These are phyloP conservation scores for Stropharia rugosoannulata DNA, from an alignment of 768 basidiomycete genomes.

Conservation along the genomic window DNA sequence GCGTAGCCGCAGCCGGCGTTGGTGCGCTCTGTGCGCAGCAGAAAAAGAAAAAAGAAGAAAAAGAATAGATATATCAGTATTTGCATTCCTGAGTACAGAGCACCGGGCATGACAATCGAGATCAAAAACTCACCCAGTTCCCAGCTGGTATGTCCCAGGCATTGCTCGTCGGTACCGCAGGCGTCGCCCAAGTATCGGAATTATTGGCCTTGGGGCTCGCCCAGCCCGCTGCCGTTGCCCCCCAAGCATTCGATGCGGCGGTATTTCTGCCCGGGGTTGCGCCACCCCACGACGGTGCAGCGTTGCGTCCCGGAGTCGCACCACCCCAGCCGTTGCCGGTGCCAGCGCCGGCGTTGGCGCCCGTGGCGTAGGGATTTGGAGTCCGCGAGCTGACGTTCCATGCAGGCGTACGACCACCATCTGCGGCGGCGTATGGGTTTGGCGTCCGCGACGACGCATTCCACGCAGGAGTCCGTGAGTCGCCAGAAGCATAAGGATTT, in stretches of 20 bases:
- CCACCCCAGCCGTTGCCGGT: conserved; percentile 40
- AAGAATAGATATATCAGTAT: not conserved
- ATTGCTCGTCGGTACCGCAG: not conserved
- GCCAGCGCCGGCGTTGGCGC: conserved; percentile 34
- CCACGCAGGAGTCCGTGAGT: conserved; percentile 66
- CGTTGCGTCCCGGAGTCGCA: conserved; percentile 40
- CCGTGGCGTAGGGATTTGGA: conserved; percentile 70
- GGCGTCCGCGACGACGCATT: conserved; percentile 65
- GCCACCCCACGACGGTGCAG: conserved; percentile 14
- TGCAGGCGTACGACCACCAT: conserved; percentile 67
- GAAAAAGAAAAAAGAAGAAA: not conserved
- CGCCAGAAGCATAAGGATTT: conserved; percentile 47
- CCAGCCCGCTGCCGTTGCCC: conserved; percentile 27
- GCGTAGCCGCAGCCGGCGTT: conserved; percentile 46
- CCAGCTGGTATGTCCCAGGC: not conserved
- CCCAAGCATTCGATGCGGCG: conserved; percentile 18
- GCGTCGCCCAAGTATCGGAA: conserved; percentile 3
- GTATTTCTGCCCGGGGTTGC: conserved; percentile 18
- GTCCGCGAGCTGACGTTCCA: conserved; percentile 63
- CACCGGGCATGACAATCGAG: conserved; percentile 1
- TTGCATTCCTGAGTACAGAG: not conserved
- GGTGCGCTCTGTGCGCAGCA: conserved; percentile 40
- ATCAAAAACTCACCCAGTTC: not conserved
- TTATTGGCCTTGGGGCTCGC: conserved; percentile 9
- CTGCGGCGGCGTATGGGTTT: conserved; percentile 59